Conservation (phyloP, 208 protist genomes). For the Leishmania aethiopica region DNA sequence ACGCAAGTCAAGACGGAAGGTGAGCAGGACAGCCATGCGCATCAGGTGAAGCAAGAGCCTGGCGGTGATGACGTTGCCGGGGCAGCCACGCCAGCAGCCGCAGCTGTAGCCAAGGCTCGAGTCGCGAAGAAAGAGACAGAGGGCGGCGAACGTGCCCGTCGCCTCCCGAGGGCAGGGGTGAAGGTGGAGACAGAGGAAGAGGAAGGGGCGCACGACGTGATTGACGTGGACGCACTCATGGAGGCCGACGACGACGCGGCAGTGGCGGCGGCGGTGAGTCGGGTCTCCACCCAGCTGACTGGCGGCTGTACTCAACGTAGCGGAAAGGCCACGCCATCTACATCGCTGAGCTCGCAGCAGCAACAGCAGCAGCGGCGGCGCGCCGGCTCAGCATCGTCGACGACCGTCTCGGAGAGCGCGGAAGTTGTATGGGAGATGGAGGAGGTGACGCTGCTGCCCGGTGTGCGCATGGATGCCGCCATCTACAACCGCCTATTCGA, state of each 20-base stretch:
- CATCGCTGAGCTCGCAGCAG: slow-evolving; percentile 12
- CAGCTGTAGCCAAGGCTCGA: not conserved
- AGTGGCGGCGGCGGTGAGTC: slow-evolving; percentile 21
- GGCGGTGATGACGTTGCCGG: not conserved
- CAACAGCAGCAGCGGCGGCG: not conserved
- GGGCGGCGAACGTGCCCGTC: not conserved
- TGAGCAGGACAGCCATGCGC: not conserved
- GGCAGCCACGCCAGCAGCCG: not conserved
- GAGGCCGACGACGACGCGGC: slow-evolving; percentile 52
- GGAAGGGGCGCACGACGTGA: slow-evolving; percentile 27
- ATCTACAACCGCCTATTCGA: slow-evolving; percentile 86
- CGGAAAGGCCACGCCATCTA: slow-evolving; percentile 1
- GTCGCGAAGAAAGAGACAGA: slow-evolving; percentile 6
- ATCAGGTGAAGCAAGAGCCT: slow-evolving; percentile 31
- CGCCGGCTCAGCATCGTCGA: not conserved
- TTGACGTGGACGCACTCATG: slow-evolving; percentile 85
- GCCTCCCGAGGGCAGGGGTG: not conserved
- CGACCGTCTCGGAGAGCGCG: not conserved
- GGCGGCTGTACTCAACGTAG: not conserved
- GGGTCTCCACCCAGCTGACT: slow-evolving; percentile 16
- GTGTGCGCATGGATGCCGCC: slow-evolving; percentile 41
- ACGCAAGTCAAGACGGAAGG: not conserved
- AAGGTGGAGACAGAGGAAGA: not conserved
- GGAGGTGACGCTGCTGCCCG: slow-evolving; percentile 39
- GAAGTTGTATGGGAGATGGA: slow-evolving; percentile 24